Base-by-base conservation (phyloP, 169 alveolate genomes). In the Eimeria tenella region DNA sequence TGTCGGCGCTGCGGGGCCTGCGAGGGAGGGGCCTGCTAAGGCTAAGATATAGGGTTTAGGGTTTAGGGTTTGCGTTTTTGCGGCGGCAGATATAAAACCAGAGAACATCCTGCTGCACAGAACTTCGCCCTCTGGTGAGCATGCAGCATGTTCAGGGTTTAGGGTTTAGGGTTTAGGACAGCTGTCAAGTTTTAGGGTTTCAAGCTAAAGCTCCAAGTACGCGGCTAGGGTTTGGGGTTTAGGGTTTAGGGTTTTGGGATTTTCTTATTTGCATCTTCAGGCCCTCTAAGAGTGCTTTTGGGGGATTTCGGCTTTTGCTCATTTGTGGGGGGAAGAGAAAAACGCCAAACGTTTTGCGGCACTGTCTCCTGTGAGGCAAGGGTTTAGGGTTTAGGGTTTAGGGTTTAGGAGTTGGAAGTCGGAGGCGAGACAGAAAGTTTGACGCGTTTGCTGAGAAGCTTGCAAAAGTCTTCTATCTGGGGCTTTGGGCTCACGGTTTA, bases 271-370 rank as follows among this genome's bases (percentile, higher is more conserved):
- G 6, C 42, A 13, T n/a, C 19, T 8, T 79, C 71, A 79, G 88
- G 5, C 15, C 21, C 4, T 19, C 55, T 52, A 4, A 50, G 4
- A 4, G 88, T 68, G 17, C 53, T 79, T 15, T 49, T 79, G 19
- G 88, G 88, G 53, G 88, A 79, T n/a, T 79, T 79, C 52, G 88
- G 88, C 10, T 79, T 79, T 53, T 79, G 71, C 55, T 79, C 88
- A 4, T 79, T 68, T 10, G 88, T 79, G 0, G 88, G 84, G 21
- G 84, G 88, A 5, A 50, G 88, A 55, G 71, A 79, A 19, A 79
- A 79, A 55, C 68, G 88, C 5, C 88, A 79, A n/a, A 79, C 88
- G 4, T 79, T 79, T 49, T 79, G 88, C 71, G 88, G 88, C 49
- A 79, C 88, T 53, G 70, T 79, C 7, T 79, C 88, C 55, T 79